Conservation (phyloP, 805 yeast genomes). For the Wickerhamiella bombiphila region DNA sequence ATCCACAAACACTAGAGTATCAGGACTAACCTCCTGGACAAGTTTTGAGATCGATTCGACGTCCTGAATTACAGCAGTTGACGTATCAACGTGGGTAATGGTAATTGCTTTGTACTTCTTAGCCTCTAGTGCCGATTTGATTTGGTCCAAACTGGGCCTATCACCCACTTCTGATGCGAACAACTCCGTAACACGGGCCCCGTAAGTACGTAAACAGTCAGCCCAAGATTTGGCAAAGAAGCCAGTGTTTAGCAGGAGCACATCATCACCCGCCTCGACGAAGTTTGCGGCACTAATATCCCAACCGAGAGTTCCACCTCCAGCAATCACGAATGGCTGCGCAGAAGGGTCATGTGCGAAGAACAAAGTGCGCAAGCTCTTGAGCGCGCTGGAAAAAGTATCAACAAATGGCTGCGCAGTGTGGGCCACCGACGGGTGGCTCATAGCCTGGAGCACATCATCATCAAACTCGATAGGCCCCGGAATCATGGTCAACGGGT, state of each 20-base stretch:
- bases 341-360: constrained; percentile 49
- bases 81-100: constrained; percentile 90
- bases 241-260: constrained; percentile 77
- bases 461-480: constrained; percentile 82
- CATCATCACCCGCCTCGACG: constrained; percentile 47
- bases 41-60: constrained; percentile 46
- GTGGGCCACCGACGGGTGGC: constrained; percentile 78
- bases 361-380: constrained; percentile 59
- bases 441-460: constrained; percentile 62
- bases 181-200: constrained; percentile 57
- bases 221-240: constrained; percentile 74
- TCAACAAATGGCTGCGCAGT: constrained; percentile 70
- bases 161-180: constrained; percentile 60
- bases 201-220: constrained; percentile 56
- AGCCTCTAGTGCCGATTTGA: constrained; percentile 40
- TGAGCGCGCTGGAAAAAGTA: constrained; percentile 55
- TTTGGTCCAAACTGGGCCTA: constrained; percentile 39
- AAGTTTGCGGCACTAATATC: constrained; percentile 75
- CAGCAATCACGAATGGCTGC: constrained; percentile 71
- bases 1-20: constrained; percentile 72
- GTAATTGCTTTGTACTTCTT: constrained; percentile 55
- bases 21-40: constrained; percentile 57
- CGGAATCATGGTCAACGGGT: constrained; percentile 47
- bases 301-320: constrained; percentile 95
- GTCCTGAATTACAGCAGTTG: constrained; percentile 80